Conservation (phyloP, 495 filamentous ascomycete genomes). For the Parathielavia appendiculata region DNA sequence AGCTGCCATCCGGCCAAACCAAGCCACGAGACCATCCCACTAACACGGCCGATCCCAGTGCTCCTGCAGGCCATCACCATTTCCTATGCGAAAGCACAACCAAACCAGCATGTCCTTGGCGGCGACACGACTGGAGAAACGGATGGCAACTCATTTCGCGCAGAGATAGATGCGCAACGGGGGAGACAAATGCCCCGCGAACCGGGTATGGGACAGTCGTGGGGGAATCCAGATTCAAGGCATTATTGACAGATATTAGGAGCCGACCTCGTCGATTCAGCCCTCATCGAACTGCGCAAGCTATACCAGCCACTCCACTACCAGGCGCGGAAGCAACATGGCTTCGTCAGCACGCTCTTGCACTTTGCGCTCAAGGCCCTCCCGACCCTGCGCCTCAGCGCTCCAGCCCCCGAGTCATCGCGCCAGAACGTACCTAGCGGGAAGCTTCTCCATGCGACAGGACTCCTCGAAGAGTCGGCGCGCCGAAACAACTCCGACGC, state of each 20-base stretch:
- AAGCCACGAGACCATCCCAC: slow-evolving; percentile 16
- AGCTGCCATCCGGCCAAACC: slow-evolving; percentile 15
- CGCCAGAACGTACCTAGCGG: slow-evolving; percentile 28
- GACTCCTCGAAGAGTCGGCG: slow-evolving; percentile 69
- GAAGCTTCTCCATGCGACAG: slow-evolving; percentile 56
- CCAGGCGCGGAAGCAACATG: slow-evolving; percentile 34
- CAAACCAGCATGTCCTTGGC: slow-evolving; percentile 33
- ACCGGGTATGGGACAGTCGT: slow-evolving; percentile 23
- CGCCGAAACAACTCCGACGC: slow-evolving; percentile 76
- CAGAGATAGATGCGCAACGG: slow-evolving; percentile 26
- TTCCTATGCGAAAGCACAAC: slow-evolving; percentile 30
- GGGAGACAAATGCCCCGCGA: slow-evolving; percentile 20
- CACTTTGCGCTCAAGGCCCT: slow-evolving; percentile 38
- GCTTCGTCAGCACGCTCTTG: slow-evolving; percentile 36
- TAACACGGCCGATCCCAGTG: slow-evolving; percentile 34
- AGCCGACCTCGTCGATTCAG: slow-evolving; percentile 42
- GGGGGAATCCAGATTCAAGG: neutral
- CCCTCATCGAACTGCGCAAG: slow-evolving; percentile 40
- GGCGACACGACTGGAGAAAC: slow-evolving; percentile 21
- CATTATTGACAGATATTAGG: slow-evolving; percentile 29
- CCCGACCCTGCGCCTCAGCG: slow-evolving; percentile 40
- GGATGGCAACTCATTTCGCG: slow-evolving; percentile 26
- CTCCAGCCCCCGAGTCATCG: slow-evolving; percentile 34
- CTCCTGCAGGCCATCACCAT: slow-evolving; percentile 43
- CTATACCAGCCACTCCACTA: slow-evolving; percentile 35